These are phyloP conservation scores for Pyrus betulifolia DNA, from an alignment of 306 rosid species.

Conservation along the genomic window DNA sequence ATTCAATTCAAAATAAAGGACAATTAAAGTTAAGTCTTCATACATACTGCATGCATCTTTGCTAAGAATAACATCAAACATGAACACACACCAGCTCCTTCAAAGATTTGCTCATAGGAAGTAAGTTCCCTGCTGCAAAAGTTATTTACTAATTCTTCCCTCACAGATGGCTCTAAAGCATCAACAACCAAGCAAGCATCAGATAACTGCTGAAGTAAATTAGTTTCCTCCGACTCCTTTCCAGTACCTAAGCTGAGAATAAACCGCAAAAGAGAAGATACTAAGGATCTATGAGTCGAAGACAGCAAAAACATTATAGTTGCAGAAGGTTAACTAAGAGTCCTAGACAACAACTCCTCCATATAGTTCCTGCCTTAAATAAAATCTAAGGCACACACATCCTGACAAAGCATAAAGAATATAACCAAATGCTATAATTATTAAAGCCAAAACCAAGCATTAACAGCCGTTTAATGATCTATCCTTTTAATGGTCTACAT, in stretches of 20 bases:
- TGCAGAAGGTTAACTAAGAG: background rate
- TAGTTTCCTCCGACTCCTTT: slow-evolving; percentile 89
- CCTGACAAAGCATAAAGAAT: background rate
- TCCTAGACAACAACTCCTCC: background rate
- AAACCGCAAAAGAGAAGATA: slow-evolving; percentile 24
- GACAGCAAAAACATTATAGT: background rate
- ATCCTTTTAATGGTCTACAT: background rate
- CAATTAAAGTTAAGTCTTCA: slow-evolving; percentile 7
- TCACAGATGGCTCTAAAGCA: slow-evolving; percentile 95
- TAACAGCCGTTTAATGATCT: background rate
- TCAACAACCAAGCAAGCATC: slow-evolving; percentile 98
- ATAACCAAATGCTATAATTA: background rate
- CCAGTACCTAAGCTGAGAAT: slow-evolving; percentile 98
- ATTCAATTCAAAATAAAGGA: slow-evolving; percentile 12
- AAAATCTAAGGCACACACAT: background rate
- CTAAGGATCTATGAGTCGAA: background rate
- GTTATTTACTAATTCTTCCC: slow-evolving; percentile 93
- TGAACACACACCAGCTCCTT: slow-evolving; percentile 84
- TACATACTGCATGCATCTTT: slow-evolving; percentile 5
- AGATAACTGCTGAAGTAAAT: slow-evolving; percentile 84
- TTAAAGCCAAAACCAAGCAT: background rate
- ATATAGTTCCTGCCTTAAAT: background rate
- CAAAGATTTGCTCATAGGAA: slow-evolving; percentile 95
- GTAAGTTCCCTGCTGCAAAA: slow-evolving; percentile 95
- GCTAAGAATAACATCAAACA: slow-evolving; percentile 9